Evolutionary conservation across 2,329 filamentous ascomycete species (phyloP).

Genomic region (Fonsecaea erecta): DNA sequence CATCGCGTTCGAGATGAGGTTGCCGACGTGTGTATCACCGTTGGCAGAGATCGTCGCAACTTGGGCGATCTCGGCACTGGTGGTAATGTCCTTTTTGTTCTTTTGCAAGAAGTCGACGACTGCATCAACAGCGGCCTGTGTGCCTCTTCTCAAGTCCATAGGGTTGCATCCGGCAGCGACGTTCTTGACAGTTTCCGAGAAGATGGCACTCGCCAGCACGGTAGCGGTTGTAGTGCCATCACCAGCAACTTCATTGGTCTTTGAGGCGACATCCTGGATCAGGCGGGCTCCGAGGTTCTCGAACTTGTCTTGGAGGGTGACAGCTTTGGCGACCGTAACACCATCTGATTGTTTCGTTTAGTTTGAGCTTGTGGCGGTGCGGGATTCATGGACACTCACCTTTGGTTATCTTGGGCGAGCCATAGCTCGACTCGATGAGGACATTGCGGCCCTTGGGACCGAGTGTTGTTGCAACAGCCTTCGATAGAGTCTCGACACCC

Average conservation of each 20-base stretch:
- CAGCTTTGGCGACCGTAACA: constrained; percentile 87
- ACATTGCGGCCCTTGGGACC: constrained; percentile 99
- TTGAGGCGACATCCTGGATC: constrained; percentile 96
- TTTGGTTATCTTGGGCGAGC: constrained; percentile 99
- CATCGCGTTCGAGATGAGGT: constrained; percentile 97
- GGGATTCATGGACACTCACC: constrained; percentile 61
- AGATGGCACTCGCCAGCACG: constrained; percentile 95
- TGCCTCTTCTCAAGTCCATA: constrained; percentile 97
- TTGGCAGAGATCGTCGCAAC: constrained; percentile 98
- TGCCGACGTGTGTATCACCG: constrained; percentile 91
- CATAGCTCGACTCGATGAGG: constrained; percentile 96
- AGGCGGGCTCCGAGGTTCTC: constrained; percentile 98
- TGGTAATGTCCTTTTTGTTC: constrained; percentile 98
- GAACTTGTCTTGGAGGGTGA: constrained; percentile 96
- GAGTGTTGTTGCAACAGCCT: constrained; percentile 92
- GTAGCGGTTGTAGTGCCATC: constrained; percentile 98
- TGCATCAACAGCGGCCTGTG: constrained; percentile 92
- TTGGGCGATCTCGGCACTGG: constrained; percentile 94
- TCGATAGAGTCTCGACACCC: constrained; percentile 96
- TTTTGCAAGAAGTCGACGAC: constrained; percentile 92
- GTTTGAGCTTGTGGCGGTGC: not conserved
- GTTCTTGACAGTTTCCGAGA: constrained; percentile 99
- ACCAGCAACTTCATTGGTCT: constrained; percentile 99
- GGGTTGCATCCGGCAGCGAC: constrained; percentile 99
- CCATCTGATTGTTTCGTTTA: constrained; percentile 64